These are phyloP conservation scores for Rhodotorula glutinis DNA, from an alignment of 1,284 basidiomycete species.

Conservation along the genomic window DNA sequence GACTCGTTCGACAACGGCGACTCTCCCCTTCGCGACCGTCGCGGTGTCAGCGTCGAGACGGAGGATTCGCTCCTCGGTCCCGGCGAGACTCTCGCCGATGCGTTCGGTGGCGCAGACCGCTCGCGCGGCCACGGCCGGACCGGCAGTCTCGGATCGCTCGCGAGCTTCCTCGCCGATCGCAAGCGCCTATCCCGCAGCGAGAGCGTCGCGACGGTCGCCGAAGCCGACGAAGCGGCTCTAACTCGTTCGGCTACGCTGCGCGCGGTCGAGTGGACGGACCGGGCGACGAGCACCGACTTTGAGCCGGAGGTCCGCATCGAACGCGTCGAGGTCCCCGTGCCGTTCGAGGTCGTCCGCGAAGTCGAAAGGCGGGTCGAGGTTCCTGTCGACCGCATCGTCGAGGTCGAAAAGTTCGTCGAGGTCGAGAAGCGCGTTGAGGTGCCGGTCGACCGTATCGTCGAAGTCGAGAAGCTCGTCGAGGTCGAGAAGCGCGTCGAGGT, in stretches of 20 bases:
- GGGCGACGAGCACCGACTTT: constrained; percentile 33
- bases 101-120: constrained; percentile 12
- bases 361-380: constrained; percentile 27
- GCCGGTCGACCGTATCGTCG: constrained; percentile 17
- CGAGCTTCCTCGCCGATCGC: constrained; percentile 13
- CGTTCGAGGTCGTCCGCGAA: constrained; percentile 9
- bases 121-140: constrained; percentile 11
- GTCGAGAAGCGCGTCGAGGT: constrained; percentile 29
- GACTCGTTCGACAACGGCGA: constrained; percentile 15
- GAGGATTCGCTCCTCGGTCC: constrained; percentile 51
- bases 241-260: not conserved
- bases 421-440: constrained; percentile 1
- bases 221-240: not conserved
- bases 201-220: constrained; percentile 14
- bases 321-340: constrained; percentile 18
- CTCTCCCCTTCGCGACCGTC: constrained; percentile 10
- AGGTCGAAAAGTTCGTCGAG: not conserved
- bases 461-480: constrained; percentile 33
- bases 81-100: constrained; percentile 26
- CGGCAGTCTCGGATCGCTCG: constrained; percentile 28
- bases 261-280: constrained; percentile 34
- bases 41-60: constrained; percentile 1
- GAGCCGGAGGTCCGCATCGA: constrained; percentile 53
- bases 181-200: constrained; percentile 4
- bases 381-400: constrained; percentile 25